phyloP scores from a whole-genome alignment of 1,139 yeast species.

The Geotrichum macrosporum region DNA sequence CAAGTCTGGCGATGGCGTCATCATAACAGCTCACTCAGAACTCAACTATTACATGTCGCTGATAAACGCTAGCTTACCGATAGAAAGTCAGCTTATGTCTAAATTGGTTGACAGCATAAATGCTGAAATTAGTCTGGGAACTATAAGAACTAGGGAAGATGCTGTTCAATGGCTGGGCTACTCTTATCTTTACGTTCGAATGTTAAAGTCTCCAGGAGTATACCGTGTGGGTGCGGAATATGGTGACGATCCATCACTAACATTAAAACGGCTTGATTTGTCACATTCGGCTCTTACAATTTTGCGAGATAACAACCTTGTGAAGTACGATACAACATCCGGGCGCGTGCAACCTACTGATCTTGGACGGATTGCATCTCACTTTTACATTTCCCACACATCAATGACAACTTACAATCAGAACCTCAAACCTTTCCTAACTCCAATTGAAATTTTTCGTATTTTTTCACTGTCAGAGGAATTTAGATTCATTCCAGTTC shows the following conservation, averaged over 20 bases:
- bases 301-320: constrained; percentile 52
- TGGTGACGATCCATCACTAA: constrained; percentile 47
- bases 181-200: constrained; percentile 76
- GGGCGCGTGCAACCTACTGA: constrained; percentile 61
- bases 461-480: constrained; percentile 81
- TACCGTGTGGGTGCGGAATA: constrained; percentile 74
- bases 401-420: constrained; percentile 62
- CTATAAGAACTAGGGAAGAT: constrained; percentile 55
- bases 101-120: constrained; percentile 70
- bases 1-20: constrained; percentile 87
- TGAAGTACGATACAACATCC: constrained; percentile 51
- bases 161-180: constrained; percentile 76
- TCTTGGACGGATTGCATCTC: constrained; percentile 79
- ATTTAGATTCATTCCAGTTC: constrained; percentile 73
- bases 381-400: constrained; percentile 72
- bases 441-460: constrained; percentile 70
- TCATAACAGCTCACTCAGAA: constrained; percentile 82
- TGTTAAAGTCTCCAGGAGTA: constrained; percentile 65
- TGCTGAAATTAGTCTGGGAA: constrained; percentile 81
- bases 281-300: constrained; percentile 69
- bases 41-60: constrained; percentile 85
- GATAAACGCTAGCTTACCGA: constrained; percentile 84
- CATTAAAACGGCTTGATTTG: constrained; percentile 58
- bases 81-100: constrained; percentile 79
- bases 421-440: constrained; percentile 58